phyloP scores from a whole-genome alignment of 805 yeast species.

The Kodamaea kakaduensis region DNA sequence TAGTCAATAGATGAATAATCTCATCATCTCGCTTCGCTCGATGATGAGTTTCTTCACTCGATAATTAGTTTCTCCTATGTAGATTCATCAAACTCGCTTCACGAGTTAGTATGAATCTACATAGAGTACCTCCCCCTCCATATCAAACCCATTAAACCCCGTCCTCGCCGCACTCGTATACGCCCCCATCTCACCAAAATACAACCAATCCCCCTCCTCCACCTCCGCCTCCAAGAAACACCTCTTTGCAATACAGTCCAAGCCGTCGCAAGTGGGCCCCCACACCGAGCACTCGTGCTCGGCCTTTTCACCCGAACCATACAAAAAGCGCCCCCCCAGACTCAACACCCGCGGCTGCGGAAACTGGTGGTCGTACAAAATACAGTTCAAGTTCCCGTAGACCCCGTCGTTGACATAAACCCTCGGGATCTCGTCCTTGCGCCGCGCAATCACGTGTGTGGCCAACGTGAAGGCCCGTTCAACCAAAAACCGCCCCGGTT shows the following conservation, averaged over 20 bases:
- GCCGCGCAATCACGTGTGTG: slow-evolving; percentile 78
- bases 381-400: slow-evolving; percentile 92
- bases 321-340: slow-evolving; percentile 46
- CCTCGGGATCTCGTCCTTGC: slow-evolving; percentile 27
- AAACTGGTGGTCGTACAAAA: slow-evolving; percentile 84
- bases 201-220: slow-evolving; percentile 88
- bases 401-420: slow-evolving; percentile 91
- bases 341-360: slow-evolving; percentile 68
- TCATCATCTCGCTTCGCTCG: too few relatives aligned
- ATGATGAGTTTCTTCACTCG: neutral
- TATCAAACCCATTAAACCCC: slow-evolving; percentile 82
- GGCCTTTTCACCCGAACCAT: slow-evolving; percentile 15
- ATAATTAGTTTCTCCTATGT: neutral
- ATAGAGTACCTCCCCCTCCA: slow-evolving; percentile 56
- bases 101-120: slow-evolving; percentile 28
- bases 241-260: slow-evolving; percentile 69
- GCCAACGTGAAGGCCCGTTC: slow-evolving; percentile 84
- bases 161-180: slow-evolving; percentile 93
- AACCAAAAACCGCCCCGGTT: slow-evolving; percentile 89
- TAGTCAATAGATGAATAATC: neutral
- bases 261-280: slow-evolving; percentile 99
- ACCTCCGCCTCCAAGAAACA: slow-evolving; percentile 56
- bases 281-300: slow-evolving; percentile 61
- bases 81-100: neutral
- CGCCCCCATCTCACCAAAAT: slow-evolving; percentile 81